Evolutionary conservation across 345 rosid genomes (phyloP).

Genomic region (Populus deltoides): DNA sequence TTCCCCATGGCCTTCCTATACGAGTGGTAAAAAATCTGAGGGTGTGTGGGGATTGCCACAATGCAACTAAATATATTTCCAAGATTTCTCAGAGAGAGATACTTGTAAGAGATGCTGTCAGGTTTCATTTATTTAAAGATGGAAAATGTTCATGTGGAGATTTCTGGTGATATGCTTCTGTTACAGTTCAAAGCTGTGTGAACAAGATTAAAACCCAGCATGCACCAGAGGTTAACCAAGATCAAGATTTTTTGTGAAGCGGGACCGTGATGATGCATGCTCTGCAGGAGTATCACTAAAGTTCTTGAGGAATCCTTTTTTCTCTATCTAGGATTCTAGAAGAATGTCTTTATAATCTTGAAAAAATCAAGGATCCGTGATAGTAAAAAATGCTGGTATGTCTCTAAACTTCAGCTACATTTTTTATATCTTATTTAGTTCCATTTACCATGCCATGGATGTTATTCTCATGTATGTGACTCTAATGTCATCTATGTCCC

Average conservation of each 20-base stretch:
- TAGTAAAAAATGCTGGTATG: neutral
- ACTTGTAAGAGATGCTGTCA: constrained; percentile 81
- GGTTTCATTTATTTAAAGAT: constrained; percentile 83
- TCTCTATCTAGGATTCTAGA: neutral
- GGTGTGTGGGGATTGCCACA: constrained; percentile 92
- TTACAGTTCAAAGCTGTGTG: neutral
- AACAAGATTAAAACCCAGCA: neutral
- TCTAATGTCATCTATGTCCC: neutral
- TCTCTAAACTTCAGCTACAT: neutral
- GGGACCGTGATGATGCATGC: neutral
- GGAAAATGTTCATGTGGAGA: constrained; percentile 93
- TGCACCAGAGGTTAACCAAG: neutral
- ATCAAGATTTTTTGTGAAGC: neutral
- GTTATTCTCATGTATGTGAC: neutral
- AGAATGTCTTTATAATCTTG: neutral
- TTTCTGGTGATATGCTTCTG: constrained; percentile 65
- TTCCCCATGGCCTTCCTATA: constrained; percentile 67
- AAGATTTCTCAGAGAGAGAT: constrained; percentile 81
- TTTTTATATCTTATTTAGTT: neutral
- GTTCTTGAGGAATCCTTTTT: neutral
- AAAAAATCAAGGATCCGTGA: neutral
- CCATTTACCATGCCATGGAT: neutral
- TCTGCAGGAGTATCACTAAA: neutral
- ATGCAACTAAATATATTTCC: constrained; percentile 83
- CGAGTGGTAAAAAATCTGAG: constrained; percentile 75